Conservation (phyloP, 192 early-diverging fungal genomes). For the Coemansia sp. region DNA sequence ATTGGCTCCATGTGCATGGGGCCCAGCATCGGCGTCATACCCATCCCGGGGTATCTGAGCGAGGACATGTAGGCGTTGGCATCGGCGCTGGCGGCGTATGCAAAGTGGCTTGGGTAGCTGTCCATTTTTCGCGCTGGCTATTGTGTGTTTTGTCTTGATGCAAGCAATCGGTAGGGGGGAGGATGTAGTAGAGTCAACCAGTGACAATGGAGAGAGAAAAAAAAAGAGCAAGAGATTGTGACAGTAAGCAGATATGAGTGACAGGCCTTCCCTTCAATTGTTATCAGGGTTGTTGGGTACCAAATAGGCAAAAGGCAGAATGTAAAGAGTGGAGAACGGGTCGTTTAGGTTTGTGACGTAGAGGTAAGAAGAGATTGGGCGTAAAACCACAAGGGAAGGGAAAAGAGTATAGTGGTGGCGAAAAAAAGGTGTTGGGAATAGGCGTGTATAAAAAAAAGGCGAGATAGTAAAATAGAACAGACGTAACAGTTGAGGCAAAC, state of each 20-base stretch:
- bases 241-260: constrained; percentile 6
- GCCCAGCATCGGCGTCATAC: constrained; percentile 40
- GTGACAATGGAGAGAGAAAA: not conserved
- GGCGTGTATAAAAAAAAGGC: not conserved
- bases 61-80: constrained; percentile 32
- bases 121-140: constrained; percentile 31
- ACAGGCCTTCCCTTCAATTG: not conserved
- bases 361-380: not conserved
- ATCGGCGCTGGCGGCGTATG: constrained; percentile 44
- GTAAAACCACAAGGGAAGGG: not conserved
- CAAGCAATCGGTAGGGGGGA: not conserved
- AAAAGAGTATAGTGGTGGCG: not conserved
- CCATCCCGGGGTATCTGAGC: constrained; percentile 31
- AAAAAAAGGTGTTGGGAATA: not conserved
- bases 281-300: not conserved
- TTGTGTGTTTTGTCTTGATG: constrained; percentile 4
- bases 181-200: not conserved
- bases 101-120: constrained; percentile 49
- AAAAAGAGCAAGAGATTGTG: not conserved
- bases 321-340: not conserved
- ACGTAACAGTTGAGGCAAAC: constrained; percentile 5
- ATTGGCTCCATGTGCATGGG: constrained; percentile 21
- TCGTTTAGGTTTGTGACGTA: constrained; percentile 4
- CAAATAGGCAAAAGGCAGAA: not conserved
- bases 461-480: not conserved